Base-by-base conservation (phyloP, 2,329 filamentous ascomycete species). In the Fusarium kyushuense region DNA sequence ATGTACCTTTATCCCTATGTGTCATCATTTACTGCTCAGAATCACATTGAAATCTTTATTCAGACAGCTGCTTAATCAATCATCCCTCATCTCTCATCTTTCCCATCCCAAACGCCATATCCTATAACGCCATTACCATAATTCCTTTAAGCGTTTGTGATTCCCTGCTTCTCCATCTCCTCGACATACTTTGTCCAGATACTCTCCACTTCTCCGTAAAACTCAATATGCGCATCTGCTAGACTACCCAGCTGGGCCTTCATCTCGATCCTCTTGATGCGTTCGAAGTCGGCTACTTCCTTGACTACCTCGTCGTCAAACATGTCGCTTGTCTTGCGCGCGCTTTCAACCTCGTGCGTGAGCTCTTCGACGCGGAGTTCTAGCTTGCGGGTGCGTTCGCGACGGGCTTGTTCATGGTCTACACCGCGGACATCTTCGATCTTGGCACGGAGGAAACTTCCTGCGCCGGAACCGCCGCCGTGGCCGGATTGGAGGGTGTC, bases 231-330 rank as follows among this genome's bases (percentile, higher is more conserved):
- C 19, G 92, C 89, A 75, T 95, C 91, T 0, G 95, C 93, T 48
- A 99, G 80, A 4, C 88, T 89, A 4, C 93, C 93, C 49, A 99
- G 85, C 72, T 96, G 94, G 68, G 91, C 87, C 78, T 93, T 92
- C 80, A 99, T 96, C 83, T 99, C 95, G 41, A 92, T 84, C 38
- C 93, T 89, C 84, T 99, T 99, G 84, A 98, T 98, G 58, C 94
- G 88, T 81, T 99, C 96, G 80, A 99, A 99, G 76, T 97, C 94
- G 21, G 87, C 87, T 1, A 97, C 92, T 78, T 99, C 96, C 74
- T 92, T 91, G 42, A 98, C 91, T 2, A 97, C 95, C 80, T 97
- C 94, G 76, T 97, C 94, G 79, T 97, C 96, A 75, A 99, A 99
- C 76, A 93, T 90, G 79, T 98, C 94, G 51, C 90, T 93, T 16